Evolutionary conservation across 345 rosid species (phyloP), one percentile per base, ranked within the genome.

Genomic region (Salix koriyanagi): DNA sequence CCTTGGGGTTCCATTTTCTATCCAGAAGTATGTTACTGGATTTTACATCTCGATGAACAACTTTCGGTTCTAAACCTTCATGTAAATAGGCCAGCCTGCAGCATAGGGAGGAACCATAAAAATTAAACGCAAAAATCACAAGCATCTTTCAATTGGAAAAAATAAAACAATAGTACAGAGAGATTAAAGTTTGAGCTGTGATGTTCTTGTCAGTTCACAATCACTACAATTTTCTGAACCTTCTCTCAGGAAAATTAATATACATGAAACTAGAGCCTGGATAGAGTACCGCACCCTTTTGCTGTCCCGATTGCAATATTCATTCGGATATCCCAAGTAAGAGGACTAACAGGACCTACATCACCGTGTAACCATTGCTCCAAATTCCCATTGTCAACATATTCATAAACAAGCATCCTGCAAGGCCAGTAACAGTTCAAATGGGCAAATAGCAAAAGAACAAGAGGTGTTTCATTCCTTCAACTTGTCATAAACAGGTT

Each of bases 361-460:
- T 91, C 97, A 73, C 99, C 97, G 28, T 95, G 99, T 74, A 95
- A 71, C 99, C 99, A 93, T 74, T 93, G 97, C 90, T 95, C 99
- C 89, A 95, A 84, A 85, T 93, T 95, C 52, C 97, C 97, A 79
- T 95, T 95, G 74, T 93, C 91, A 23, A 95, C 85, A 61, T 90
- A 95, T 83, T 95, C 97, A 70, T 95, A 95, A 56, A 95, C 91
- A 75, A 95, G 97, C 97, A 93, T 90, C 96, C 99, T 95, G 83
- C 70, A 72, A 12, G 32, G 69, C 73, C 73, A 78, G 50, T 42
- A 37, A 32, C 74, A 30, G 64, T 54, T 13, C 30, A 44, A 23
- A 28, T 30, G 15, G 34, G 28, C 25, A 77, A 39, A 36, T 36
- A 65, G 41, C 4, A 39, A 25, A 5, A 25, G 8, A 28, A 61